Evolutionary conservation across 805 yeast species (phyloP).

Genomic region (Yarrowia osloensis): DNA sequence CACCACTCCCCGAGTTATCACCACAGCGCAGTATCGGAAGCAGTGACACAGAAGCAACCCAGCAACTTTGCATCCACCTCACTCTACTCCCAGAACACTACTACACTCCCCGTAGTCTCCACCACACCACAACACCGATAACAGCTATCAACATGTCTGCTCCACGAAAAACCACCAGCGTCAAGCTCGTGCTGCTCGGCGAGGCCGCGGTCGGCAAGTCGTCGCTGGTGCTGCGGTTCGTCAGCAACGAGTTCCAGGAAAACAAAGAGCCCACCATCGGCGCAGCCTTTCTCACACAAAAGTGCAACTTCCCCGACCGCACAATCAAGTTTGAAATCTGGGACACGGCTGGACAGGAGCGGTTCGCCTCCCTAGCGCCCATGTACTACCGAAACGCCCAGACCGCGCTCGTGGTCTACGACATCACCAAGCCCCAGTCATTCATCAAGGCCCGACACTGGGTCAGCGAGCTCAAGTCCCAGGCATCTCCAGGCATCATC

Average conservation of each 20-base stretch:
- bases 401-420: constrained; percentile 94
- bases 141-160: constrained; percentile 12
- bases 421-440: constrained; percentile 90
- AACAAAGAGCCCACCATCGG: constrained; percentile 98
- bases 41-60: neutral
- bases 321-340: constrained; percentile 73
- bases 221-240: constrained; percentile 87
- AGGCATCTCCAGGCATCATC: constrained; percentile 86
- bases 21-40: neutral
- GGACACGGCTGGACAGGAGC: constrained; percentile 98
- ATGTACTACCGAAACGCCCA: constrained; percentile 97
- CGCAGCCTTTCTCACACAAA: constrained; percentile 94
- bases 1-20: neutral
- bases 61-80: neutral
- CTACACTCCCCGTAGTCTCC: neutral
- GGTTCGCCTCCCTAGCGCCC: constrained; percentile 95
- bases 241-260: constrained; percentile 92
- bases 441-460: constrained; percentile 96
- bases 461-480: constrained; percentile 95
- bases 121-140: neutral
- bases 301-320: constrained; percentile 81
- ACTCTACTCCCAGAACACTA: neutral
- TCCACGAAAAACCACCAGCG: constrained; percentile 54
- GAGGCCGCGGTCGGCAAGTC: constrained; percentile 99
- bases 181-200: constrained; percentile 87